These are phyloP conservation scores for Paramarasmius palmivorus DNA, from an alignment of 1,284 basidiomycete genomes.

Conservation along the genomic window DNA sequence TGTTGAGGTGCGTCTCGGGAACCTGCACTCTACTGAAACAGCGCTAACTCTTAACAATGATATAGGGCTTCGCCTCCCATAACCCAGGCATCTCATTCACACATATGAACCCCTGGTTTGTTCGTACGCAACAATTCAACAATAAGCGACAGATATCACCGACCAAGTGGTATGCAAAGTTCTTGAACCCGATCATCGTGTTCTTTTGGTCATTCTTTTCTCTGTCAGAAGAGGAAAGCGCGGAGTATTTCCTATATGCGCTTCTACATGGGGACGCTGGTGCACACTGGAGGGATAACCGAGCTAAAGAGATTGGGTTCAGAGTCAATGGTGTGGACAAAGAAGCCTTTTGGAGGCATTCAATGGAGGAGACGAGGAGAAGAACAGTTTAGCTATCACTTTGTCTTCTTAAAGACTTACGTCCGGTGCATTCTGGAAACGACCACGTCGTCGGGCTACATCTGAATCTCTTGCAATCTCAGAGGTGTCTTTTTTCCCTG, in stretches of 20 bases:
- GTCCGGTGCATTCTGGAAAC: too few relatives aligned
- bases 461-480: too few relatives aligned
- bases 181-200: neutral
- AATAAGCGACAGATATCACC: neutral
- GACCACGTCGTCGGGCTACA: too few relatives aligned
- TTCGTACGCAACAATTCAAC: neutral
- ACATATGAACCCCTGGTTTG: neutral
- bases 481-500: too few relatives aligned
- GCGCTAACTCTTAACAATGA: neutral
- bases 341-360: slow-evolving; percentile 2
- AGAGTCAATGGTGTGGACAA: neutral
- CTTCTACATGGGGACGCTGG: neutral
- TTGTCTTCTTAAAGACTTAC: too few relatives aligned
- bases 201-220: neutral
- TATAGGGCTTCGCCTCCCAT: neutral
- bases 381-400: too few relatives aligned
- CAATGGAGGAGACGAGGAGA: slow-evolving; percentile 2
- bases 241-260: neutral
- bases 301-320: neutral
- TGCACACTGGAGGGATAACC: neutral
- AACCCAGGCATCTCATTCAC: neutral
- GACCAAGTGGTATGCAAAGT: neutral
- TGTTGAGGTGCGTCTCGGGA: neutral
- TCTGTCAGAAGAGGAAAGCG: neutral
- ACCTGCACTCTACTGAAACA: neutral